Conservation (phyloP, 352 stramenopile genomes). For the Phytophthora multivora region DNA sequence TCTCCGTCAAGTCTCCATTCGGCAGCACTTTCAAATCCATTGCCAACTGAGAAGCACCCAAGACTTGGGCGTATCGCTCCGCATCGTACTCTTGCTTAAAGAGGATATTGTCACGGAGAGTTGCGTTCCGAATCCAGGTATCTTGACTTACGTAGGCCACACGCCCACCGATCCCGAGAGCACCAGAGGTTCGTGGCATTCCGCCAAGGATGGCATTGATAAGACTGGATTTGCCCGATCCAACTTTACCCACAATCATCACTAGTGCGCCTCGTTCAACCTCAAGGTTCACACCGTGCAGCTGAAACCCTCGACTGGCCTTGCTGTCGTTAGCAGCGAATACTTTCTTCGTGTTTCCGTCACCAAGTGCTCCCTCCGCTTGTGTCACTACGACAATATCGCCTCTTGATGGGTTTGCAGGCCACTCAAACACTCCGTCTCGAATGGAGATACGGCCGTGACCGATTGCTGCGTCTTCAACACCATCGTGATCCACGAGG, state of each 20-base stretch:
- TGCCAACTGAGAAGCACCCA: conserved; percentile 43
- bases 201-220: conserved; percentile 56
- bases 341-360: neutral
- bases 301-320: conserved; percentile 21
- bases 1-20: conserved; percentile 56
- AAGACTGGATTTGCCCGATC: conserved; percentile 61
- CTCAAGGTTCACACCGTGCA: conserved; percentile 56
- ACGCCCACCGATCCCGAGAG: conserved; percentile 26
- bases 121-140: conserved; percentile 92
- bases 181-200: conserved; percentile 38
- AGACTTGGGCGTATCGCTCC: conserved; percentile 38
- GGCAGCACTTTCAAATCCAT: conserved; percentile 53
- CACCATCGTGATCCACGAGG: neutral
- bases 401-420: conserved; percentile 1
- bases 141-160: conserved; percentile 90
- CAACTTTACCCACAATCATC: conserved; percentile 61
- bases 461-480: neutral
- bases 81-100: conserved; percentile 56
- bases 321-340: neutral
- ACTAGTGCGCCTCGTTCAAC: conserved; percentile 57
- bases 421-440: conserved; percentile 37
- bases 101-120: conserved; percentile 92
- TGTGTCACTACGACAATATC: conserved; percentile 31
- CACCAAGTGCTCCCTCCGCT: neutral
- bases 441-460: conserved; percentile 25